Base-by-base conservation (phyloP, 1,284 basidiomycete species). In the Tylopilus orsonianus region DNA sequence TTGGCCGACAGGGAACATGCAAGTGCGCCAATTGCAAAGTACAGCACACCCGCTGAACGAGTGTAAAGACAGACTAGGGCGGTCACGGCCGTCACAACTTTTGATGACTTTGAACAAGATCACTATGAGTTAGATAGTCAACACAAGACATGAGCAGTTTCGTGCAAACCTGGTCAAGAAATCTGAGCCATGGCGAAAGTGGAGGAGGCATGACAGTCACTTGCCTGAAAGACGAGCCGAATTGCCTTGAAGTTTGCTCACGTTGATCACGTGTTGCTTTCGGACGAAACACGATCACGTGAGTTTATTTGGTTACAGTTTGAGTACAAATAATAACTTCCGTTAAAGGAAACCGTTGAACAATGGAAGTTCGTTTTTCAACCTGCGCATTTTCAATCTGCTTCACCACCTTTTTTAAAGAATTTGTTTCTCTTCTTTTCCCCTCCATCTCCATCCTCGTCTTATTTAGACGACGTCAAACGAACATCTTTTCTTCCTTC, bases 1-100 rank as follows among this genome's bases (percentile, higher is more conserved):
- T 92, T 92, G 40, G 86, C 89, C 40, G 78, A 71, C 9, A 83
- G 47, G 14, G 78, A 75, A 58, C 87, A 89, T 34, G 72, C 65
- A 0, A 85, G 63, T 10, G 85, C 85, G 22, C 89, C 89, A 5
- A 67, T 66, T 13, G 73, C 73, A 60, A 91, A 90, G 69, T 85
- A 93, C 9, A 72, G 68, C 1, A 86, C 78, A 26, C 83, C 87
- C 16, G 79, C 78, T 13, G 87, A 85, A 38, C 80, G 77, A 2
- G 88, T 87, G 51, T 80, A 85, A 8, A 91, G 64, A 29, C 89
- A 69, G 46, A 77, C 69, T 20, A 66, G 49, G 6, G 80, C 81
- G 1, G 85, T 85, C 36, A 83, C 54, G 16, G 66, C 62, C 5
- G 80, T 84, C n/a, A 91, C 82, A 18, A 66, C 48, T 45, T 45